Conservation (phyloP, 139 green algal genomes). For the Chlorella vulgaris region DNA sequence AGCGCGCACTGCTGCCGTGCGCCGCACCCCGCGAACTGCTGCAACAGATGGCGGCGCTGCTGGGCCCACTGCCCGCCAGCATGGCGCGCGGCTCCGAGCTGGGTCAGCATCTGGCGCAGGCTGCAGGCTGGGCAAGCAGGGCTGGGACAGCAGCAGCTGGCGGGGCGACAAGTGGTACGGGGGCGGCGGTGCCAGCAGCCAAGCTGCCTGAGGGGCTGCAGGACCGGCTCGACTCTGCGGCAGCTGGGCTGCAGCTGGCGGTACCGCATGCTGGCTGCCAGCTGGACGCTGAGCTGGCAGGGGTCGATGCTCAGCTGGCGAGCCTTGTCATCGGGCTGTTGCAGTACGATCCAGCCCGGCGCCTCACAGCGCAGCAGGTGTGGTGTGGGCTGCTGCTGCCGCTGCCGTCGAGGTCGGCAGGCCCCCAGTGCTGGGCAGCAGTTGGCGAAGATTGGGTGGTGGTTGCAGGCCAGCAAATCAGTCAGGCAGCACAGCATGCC, state of each 20-base stretch:
- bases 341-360: slow-evolving; percentile 32
- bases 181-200: background rate
- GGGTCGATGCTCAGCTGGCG: slow-evolving; percentile 40
- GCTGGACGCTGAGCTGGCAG: slow-evolving; percentile 31
- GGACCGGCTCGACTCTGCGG: background rate
- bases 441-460: no score
- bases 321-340: slow-evolving; percentile 48
- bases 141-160: background rate
- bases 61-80: slow-evolving; percentile 27
- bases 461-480: no score
- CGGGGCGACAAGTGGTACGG: background rate
- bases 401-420: no score
- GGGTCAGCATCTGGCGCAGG: background rate
- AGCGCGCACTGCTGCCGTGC: slow-evolving; percentile 49
- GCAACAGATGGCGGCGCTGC: slow-evolving; percentile 39
- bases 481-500: no score
- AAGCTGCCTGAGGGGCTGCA: background rate
- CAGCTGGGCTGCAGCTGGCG: background rate
- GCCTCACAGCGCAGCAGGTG: slow-evolving; percentile 35
- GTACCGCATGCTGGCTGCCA: background rate
- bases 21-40: slow-evolving; percentile 37
- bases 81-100: slow-evolving; percentile 17
- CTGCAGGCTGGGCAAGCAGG: background rate
- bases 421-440: no score
- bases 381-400: background rate